Percentiles rank a stretch among this genome's conserved stretches.
Conservation (phyloP, 2,329 filamentous ascomycete species). For the Alternaria longipes region DNA sequence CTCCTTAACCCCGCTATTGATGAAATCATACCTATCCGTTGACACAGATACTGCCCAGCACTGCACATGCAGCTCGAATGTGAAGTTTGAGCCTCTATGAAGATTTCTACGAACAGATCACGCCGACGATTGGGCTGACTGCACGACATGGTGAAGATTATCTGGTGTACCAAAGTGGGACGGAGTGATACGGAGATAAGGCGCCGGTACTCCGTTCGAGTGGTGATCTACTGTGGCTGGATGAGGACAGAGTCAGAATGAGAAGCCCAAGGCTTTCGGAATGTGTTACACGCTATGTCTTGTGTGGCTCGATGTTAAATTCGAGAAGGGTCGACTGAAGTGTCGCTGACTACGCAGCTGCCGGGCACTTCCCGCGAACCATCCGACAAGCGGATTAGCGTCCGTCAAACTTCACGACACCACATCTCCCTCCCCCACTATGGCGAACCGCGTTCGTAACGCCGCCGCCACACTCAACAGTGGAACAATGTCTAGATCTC, state of each 20-base stretch:
- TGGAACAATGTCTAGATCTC: not conserved
- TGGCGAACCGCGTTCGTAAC: constrained; percentile 18
- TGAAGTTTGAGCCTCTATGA: not conserved
- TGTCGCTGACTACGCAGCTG: not conserved
- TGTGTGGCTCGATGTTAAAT: not conserved
- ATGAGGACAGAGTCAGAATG: not conserved
- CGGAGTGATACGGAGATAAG: constrained; percentile 3
- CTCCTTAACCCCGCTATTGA: constrained; percentile 6
- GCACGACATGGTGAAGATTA: not conserved
- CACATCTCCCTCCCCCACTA: constrained; percentile 3
- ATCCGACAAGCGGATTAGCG: constrained; percentile 14
- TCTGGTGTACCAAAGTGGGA: not conserved
- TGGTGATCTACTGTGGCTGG: not conserved
- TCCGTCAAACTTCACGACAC: constrained; percentile 18
- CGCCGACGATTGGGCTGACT: not conserved
- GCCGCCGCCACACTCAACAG: constrained; percentile 7
- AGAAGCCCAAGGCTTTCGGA: not conserved
- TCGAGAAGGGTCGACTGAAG: not conserved
- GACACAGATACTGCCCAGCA: not conserved
- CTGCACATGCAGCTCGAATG: not conserved
- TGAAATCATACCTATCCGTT: constrained; percentile 3
- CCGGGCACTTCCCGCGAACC: not conserved
- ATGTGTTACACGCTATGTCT: not conserved
- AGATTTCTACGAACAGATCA: not conserved
- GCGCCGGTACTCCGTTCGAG: not conserved